A percentile compares a stretch with the other conserved stretches of the same genome.
Conservation (phyloP, 2,329 filamentous ascomycete species). For the Ophiostoma himal-ulmi region DNA sequence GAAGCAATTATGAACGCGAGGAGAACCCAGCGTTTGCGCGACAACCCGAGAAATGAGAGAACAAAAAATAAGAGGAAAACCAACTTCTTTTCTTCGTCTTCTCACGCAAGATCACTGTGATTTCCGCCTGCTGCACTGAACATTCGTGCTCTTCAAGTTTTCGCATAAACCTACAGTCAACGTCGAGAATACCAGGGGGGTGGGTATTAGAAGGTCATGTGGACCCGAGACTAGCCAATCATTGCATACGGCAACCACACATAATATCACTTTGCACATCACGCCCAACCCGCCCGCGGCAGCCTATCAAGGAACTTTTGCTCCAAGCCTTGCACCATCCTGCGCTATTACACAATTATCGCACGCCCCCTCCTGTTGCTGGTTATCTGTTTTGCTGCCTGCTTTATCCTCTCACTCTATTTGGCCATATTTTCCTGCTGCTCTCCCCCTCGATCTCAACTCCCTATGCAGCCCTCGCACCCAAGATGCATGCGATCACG, state of each 20-base stretch:
- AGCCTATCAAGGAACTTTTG: slow-evolving; percentile 16
- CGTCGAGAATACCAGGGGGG: slow-evolving; percentile 15
- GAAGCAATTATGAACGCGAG: not conserved
- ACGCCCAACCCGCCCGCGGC: slow-evolving; percentile 18
- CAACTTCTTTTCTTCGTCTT: not conserved
- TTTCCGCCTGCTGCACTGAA: not conserved
- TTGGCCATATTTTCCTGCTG: not conserved
- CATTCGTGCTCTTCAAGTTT: not conserved
- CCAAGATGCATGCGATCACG: slow-evolving; percentile 16
- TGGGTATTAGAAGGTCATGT: slow-evolving; percentile 25
- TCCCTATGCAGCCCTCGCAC: not conserved
- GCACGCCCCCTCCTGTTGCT: slow-evolving; percentile 12
- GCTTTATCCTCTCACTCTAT: not conserved
- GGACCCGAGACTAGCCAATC: slow-evolving; percentile 19
- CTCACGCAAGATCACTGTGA: not conserved
- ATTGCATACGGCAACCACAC: slow-evolving; percentile 16
- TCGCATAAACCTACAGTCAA: not conserved
- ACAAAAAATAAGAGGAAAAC: not conserved
- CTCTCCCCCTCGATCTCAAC: not conserved
- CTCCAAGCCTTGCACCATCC: slow-evolving; percentile 22
- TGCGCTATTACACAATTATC: not conserved
- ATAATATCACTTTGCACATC: slow-evolving; percentile 8
- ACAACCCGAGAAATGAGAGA: not conserved
- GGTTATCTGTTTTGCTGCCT: not conserved
- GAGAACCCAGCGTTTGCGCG: not conserved